Evolutionary conservation across 352 stramenopile species (phyloP), one percentile per base, ranked within the genome.

Genomic region (Phytophthora ramorum): DNA sequence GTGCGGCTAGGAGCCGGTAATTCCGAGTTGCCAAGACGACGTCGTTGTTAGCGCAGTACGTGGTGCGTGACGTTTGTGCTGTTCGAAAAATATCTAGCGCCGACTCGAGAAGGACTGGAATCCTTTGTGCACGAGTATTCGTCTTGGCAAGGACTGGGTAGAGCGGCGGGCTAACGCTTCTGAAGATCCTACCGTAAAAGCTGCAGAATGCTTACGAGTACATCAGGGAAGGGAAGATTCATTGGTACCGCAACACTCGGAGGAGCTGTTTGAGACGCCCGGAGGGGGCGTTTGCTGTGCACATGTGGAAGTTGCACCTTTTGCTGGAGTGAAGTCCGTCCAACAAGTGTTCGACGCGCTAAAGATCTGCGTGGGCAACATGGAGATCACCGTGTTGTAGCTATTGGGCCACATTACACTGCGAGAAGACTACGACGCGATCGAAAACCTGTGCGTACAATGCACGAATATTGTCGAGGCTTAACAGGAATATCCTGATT

Each of bases 351-450:
- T 62, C 38, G 58, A 73, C 32, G 69, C 63, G n/a, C 38, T 65
- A 40, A 50, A 56, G 20, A 66, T 64, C 58, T 70, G 49, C 56
- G 12, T 73, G 35, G 47, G 51, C 14, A 73, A 69, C 30, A 58
- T 70, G 20, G 69, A 76, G 44, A 73, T 76, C 58, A 69, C 19
- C n/a, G 72, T 69, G 12, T 73, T 63, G 9, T 63, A 76, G 35
- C 26, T n/a, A 10, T 59, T 73, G 5, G 62, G 57, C 0, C 52
- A 67, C 14, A 56, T 75, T 7, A 78, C 62, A 9, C 38, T 84
- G 17, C 53, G 73, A 19, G 73, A 84, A 24, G 70, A 76, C 48
- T 76, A 80, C 32, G 60, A 81, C 51, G 62, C 30, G 8, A 41
- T 71, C 12, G 62, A 63, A n/a, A 54, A 62, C n/a, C 28, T 49